A percentile compares a stretch with the other conserved stretches of the same genome.
Evolutionary conservation across 306 rosid species (phyloP).

Genomic region (Alnus rubra): DNA sequence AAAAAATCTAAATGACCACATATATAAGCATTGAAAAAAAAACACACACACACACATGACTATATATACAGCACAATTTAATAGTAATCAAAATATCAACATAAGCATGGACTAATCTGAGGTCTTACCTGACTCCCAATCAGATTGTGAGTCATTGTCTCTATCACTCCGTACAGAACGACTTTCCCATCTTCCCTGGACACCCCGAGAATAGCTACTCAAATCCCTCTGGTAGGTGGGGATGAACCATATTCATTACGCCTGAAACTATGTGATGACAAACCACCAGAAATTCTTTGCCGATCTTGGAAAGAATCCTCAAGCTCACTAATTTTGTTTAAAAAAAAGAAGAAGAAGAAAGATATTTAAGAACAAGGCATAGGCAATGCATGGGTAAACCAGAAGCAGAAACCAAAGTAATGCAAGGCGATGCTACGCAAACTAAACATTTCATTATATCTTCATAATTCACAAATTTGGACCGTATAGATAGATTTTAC

Average conservation of each 20-base stretch:
- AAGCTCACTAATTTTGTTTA: conserved; percentile 61
- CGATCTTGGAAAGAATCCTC: conserved; percentile 69
- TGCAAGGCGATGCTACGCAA: background rate
- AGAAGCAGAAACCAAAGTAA: conserved; percentile 2
- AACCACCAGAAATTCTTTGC: conserved; percentile 64
- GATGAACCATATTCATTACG: conserved; percentile 75
- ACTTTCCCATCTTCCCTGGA: conserved; percentile 84
- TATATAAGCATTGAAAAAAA: no score
- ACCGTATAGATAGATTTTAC: background rate
- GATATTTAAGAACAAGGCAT: conserved; percentile 27
- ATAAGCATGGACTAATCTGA: conserved; percentile 26
- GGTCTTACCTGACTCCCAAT: conserved; percentile 77
- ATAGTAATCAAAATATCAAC: background rate
- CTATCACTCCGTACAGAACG: conserved; percentile 74
- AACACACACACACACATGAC: no score
- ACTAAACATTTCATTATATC: conserved; percentile 3
- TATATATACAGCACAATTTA: no score
- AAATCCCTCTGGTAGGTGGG: conserved; percentile 78
- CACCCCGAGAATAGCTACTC: conserved; percentile 58
- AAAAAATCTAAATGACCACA: background rate
- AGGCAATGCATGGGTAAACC: conserved; percentile 1
- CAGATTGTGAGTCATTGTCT: conserved; percentile 83
- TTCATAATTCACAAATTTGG: background rate
- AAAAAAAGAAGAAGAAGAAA: background rate
- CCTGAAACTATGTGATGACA: conserved; percentile 60